phyloP scores from a whole-genome alignment of 495 filamentous ascomycete genomes.

The Penicillium cosmopolitanum region DNA sequence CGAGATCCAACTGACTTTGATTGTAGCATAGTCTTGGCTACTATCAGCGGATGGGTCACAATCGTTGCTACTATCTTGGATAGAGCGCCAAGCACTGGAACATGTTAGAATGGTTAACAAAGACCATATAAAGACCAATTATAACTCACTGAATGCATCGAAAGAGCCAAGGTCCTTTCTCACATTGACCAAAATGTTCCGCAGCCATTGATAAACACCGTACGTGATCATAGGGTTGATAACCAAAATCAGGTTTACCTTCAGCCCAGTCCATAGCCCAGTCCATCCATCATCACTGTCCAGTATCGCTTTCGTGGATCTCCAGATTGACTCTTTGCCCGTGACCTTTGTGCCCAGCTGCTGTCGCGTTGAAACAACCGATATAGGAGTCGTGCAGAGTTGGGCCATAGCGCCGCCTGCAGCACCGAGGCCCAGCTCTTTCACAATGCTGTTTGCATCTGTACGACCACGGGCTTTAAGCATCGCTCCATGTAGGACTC shows the following conservation, averaged over 20 bases:
- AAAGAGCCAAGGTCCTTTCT: slow-evolving; percentile 67
- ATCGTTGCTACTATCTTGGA: slow-evolving; percentile 86
- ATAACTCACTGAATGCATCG: slow-evolving; percentile 77
- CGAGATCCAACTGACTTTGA: slow-evolving; percentile 77
- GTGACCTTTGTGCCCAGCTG: slow-evolving; percentile 71
- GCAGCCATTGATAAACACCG: slow-evolving; percentile 82
- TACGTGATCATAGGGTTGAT: slow-evolving; percentile 95
- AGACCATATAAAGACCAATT: neutral
- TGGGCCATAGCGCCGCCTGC: slow-evolving; percentile 83
- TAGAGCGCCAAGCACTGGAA: slow-evolving; percentile 74
- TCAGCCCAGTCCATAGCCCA: slow-evolving; percentile 68
- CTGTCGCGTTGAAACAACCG: slow-evolving; percentile 87
- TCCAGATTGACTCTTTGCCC: slow-evolving; percentile 75
- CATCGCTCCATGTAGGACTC: slow-evolving; percentile 7
- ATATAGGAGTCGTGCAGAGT: slow-evolving; percentile 85
- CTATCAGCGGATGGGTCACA: slow-evolving; percentile 84
- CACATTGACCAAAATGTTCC: slow-evolving; percentile 68
- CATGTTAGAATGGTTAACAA: neutral
- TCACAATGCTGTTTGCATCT: slow-evolving; percentile 16
- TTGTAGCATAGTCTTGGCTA: slow-evolving; percentile 88
- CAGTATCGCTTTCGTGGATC: slow-evolving; percentile 78
- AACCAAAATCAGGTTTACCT: slow-evolving; percentile 57
- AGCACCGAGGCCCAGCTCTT: slow-evolving; percentile 65
- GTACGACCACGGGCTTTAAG: slow-evolving; percentile 4
- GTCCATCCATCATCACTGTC: slow-evolving; percentile 77